phyloP scores from a whole-genome alignment of 139 green algal genomes.

The Desmodesmus armatus region DNA sequence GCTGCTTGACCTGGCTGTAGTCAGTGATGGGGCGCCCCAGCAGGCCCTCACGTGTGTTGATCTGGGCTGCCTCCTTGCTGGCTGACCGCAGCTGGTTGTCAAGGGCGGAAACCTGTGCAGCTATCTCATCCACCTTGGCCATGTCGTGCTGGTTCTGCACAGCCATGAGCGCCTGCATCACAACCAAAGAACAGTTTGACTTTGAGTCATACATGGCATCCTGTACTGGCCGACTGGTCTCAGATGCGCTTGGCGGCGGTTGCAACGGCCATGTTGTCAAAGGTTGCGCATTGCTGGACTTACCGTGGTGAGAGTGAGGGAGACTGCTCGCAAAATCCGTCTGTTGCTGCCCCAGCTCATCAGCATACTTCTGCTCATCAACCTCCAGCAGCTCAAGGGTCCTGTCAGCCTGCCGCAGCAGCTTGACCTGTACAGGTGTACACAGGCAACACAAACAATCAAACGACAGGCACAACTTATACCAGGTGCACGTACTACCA shows the following conservation, averaged over 20 bases:
- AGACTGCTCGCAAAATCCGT: constrained; percentile 67
- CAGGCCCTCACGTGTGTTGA: constrained; percentile 77
- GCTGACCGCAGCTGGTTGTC: constrained; percentile 65
- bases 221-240: too few species aligned
- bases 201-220: too few species aligned
- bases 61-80: constrained; percentile 63
- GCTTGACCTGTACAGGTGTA: constrained; percentile 27
- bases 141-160: constrained; percentile 67
- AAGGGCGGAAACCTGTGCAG: constrained; percentile 52
- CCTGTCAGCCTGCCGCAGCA: constrained; percentile 57
- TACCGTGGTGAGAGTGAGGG: too few species aligned
- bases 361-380: constrained; percentile 57
- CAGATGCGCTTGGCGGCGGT: too few species aligned
- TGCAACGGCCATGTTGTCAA: too few species aligned
- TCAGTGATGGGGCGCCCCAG: constrained; percentile 71
- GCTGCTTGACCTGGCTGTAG: constrained; percentile 70
- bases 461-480: too few species aligned
- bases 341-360: constrained; percentile 77
- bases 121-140: constrained; percentile 62
- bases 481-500: too few species aligned
- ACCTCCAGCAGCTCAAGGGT: constrained; percentile 58
- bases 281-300: too few species aligned
- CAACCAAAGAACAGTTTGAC: not conserved
- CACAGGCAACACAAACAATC: too few species aligned
- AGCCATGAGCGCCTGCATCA: constrained; percentile 11